Evolutionary conservation across 2,329 filamentous ascomycete species (phyloP).

Genomic region (Pseudogymnoascus sp.): DNA sequence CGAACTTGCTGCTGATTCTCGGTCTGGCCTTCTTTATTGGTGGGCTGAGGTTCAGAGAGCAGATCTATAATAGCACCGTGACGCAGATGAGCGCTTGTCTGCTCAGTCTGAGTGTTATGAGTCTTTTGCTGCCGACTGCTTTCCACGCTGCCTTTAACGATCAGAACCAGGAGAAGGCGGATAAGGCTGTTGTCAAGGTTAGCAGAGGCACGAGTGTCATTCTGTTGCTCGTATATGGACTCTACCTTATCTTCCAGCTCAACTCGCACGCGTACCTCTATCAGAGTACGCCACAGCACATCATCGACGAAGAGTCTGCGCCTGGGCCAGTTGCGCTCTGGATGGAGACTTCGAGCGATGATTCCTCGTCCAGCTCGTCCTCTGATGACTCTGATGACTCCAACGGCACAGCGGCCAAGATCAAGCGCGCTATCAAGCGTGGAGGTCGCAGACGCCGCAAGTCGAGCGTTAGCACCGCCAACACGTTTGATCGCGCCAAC

Average conservation of each 20-base stretch:
- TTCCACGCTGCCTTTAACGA: conserved; percentile 82
- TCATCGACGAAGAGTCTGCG: conserved; percentile 84
- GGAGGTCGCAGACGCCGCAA: conserved; percentile 61
- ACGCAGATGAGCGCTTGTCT: conserved; percentile 95
- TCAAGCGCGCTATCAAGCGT: conserved; percentile 64
- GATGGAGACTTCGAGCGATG: conserved; percentile 62
- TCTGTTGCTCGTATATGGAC: conserved; percentile 69
- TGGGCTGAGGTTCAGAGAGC: conserved; percentile 78
- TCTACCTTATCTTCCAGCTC: conserved; percentile 84
- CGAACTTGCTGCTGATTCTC: conserved; percentile 79
- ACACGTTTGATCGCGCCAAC: conserved; percentile 1
- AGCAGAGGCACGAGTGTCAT: conserved; percentile 85
- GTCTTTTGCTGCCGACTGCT: conserved; percentile 78
- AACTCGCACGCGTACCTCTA: conserved; percentile 91
- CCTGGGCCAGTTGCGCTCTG: conserved; percentile 78
- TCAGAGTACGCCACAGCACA: conserved; percentile 82
- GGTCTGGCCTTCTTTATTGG: conserved; percentile 89
- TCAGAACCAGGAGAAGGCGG: conserved; percentile 44
- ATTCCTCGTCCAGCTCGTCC: conserved; percentile 57
- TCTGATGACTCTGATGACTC: conserved; percentile 61
- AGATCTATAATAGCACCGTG: conserved; percentile 92
- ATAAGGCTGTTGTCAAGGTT: conserved; percentile 68
- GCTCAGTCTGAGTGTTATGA: conserved; percentile 83
- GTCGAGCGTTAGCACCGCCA: conserved; percentile 45
- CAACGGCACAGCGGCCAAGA: conserved; percentile 64